Conservation (phyloP, 768 basidiomycete species). For the Lactarius trivialis region DNA sequence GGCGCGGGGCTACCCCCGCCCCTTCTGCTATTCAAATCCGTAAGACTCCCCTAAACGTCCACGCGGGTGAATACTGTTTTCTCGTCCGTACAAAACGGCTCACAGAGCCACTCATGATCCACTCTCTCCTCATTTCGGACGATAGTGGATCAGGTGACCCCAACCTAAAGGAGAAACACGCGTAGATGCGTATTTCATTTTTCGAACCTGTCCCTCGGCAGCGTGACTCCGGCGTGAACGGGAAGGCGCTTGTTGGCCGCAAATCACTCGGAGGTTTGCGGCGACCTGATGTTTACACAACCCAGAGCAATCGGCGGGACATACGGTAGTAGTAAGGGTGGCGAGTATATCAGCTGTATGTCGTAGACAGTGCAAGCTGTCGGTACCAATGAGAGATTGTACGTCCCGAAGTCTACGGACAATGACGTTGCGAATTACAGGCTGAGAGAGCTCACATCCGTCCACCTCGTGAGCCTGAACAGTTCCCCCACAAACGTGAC, state of each 20-base stretch:
- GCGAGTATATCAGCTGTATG: background rate
- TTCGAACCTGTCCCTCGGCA: background rate
- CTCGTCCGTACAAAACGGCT: background rate
- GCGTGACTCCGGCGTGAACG: slow-evolving; percentile 14
- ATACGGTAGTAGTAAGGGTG: background rate
- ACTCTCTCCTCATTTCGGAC: background rate
- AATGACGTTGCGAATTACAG: slow-evolving; percentile 18
- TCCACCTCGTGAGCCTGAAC: slow-evolving; percentile 12
- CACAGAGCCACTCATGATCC: background rate
- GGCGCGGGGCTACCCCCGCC: background rate
- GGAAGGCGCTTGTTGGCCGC: background rate
- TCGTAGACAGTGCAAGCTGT: background rate
- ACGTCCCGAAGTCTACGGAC: slow-evolving; percentile 22
- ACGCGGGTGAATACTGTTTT: background rate
- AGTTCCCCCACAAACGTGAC: slow-evolving; percentile 7
- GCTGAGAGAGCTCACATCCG: slow-evolving; percentile 15
- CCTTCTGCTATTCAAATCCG: background rate
- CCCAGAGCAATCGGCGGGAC: background rate
- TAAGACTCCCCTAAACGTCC: background rate
- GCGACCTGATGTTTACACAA: background rate
- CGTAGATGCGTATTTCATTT: slow-evolving; percentile 6
- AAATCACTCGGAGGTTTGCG: background rate
- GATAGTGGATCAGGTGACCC: slow-evolving; percentile 1
- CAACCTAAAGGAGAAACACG: slow-evolving; percentile 18
- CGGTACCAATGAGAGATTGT: slow-evolving; percentile 1